Base-by-base conservation (phyloP, 371 early-diverging fungal genomes). In the Funneliformis caledonium region DNA sequence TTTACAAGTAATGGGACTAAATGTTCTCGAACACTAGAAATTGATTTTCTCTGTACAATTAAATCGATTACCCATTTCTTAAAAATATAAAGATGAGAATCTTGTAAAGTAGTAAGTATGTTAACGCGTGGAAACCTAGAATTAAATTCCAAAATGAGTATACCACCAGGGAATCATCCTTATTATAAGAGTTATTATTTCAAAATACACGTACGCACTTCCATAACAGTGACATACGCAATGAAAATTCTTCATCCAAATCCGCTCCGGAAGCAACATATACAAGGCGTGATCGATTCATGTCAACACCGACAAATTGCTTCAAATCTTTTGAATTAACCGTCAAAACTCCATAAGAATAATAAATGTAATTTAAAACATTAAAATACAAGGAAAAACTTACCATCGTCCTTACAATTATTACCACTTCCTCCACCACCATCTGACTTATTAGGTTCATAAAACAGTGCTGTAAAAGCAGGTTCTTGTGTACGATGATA, bases 81-180 rank as follows among this genome's bases (percentile, higher is more conserved):
- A 85, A 96, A 94, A 16, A 97, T 91, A 82, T 97, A 98, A 47
- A 97, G 80, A 81, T 97, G 98, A 7, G 95, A 95, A 86, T 97
- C 96, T 75, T 93, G 92, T 78, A 96, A 85, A 72, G 92, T 89
- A 26, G 94, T 92, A 76, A 92, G 89, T 56, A 97, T 81, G 48
- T 90, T 86, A 60, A 96, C 86, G n/a, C 88, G 87, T 22, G 96
- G 94, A 83, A 94, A 94, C 81, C 93, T 94, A 70, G 37, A 37
- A 37, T 22, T 11, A 52, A 70, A 9, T 72, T 59, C 43, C 11
- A 16, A n/a, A 31, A 43, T 26, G 9, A 52, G 22, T 16, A 8
- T 16, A 2, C 6, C 33, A n/a, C 31, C 8, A 19, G 52, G 26
- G 45, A 59, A 48, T 64, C 10, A 85, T 33, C 9, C 22, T n/a